Evolutionary conservation across 805 yeast species (phyloP).

Genomic region (Kluyveromyces siamensis): DNA sequence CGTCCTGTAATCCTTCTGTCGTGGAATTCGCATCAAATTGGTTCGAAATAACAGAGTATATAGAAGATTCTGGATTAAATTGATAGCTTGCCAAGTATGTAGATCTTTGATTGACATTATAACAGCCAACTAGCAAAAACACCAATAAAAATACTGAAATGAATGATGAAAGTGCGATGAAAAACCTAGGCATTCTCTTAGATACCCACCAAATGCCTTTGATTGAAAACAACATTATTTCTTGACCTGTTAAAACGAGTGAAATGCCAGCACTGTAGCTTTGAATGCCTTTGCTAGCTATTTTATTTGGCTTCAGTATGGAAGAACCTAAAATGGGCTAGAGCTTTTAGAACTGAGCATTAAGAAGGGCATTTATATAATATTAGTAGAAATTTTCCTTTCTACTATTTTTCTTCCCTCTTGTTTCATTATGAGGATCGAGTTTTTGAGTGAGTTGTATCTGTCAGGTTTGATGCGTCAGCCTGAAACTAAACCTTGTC

Average conservation of each 20-base stretch:
- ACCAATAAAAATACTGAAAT: conserved; percentile 42
- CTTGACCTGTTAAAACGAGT: background rate
- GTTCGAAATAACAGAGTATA: conserved; percentile 32
- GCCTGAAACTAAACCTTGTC: background rate
- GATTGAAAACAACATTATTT: conserved; percentile 4
- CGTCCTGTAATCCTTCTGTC: conserved; percentile 26
- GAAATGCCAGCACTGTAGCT: background rate
- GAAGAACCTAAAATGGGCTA: too few species aligned
- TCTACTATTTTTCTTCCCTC: too few species aligned
- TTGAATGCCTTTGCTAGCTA: background rate
- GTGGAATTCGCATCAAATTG: conserved; percentile 29
- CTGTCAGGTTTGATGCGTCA: too few species aligned
- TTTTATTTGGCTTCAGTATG: too few species aligned
- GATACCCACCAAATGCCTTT: conserved; percentile 19
- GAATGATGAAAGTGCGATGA: conserved; percentile 35
- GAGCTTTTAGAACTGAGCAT: too few species aligned
- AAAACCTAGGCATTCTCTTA: conserved; percentile 35
- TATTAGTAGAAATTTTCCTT: too few species aligned
- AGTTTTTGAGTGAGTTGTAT: too few species aligned
- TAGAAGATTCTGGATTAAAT: conserved; percentile 39
- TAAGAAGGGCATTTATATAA: too few species aligned
- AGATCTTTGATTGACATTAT: conserved; percentile 36
- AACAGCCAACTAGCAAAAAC: conserved; percentile 50
- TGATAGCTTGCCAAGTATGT: conserved; percentile 41
- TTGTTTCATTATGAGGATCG: too few species aligned